Evolutionary conservation across 23 red algal species (phyloP), one percentile per base, ranked within the genome.

Genomic region (Cyanidium caldarium): DNA sequence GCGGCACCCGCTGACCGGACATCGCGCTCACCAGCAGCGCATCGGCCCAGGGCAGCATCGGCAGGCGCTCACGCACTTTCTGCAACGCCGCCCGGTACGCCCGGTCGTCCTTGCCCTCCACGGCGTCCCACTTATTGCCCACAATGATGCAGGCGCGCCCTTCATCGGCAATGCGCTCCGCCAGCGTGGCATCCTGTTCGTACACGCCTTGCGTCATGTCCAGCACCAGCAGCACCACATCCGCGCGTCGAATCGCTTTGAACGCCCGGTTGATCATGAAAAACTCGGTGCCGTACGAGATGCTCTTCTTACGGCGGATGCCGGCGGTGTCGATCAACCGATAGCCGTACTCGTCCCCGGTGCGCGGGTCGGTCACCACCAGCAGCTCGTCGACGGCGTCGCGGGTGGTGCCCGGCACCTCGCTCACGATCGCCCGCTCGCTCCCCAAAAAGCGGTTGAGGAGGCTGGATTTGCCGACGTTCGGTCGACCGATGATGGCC

Each of bases 191-290:
- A 76, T 96, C 91, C 40, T 96, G 91, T 17, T 96, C 91, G 28
- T 46, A 76, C 21, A 72, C 74, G 46, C 70, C 81, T 34, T 87
- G 78, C 38, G 51, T 44, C 34, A 86, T 75, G 58, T 96, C 91
- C 28, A 96, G 38, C 39, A 96, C 67, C 5, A 96, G 68, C 33
- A 96, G 45, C 28, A 86, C 83, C 16, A 88, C 78, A 74, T 96
- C 91, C 20, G 83, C 80, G 33, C 91, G 58, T 33, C 91, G 91
- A 65, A 96, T 96, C 13, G 91, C 83, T 34, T 85, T 84, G 57
- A 96, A 96, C 2, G 91, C 91, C 38, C 91, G 71, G 40, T 96
- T 96, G 29, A 96, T 87, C 91, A 96, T 96, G 72, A 96, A 96
- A 58, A 96, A 96, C 70, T 96, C 91, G 16, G 91, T 96, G 10